Percentiles rank a stretch among this genome's conserved stretches.
These are phyloP conservation scores for Lentinula aciculospora DNA, from an alignment of 768 basidiomycete species.

Conservation along the genomic window DNA sequence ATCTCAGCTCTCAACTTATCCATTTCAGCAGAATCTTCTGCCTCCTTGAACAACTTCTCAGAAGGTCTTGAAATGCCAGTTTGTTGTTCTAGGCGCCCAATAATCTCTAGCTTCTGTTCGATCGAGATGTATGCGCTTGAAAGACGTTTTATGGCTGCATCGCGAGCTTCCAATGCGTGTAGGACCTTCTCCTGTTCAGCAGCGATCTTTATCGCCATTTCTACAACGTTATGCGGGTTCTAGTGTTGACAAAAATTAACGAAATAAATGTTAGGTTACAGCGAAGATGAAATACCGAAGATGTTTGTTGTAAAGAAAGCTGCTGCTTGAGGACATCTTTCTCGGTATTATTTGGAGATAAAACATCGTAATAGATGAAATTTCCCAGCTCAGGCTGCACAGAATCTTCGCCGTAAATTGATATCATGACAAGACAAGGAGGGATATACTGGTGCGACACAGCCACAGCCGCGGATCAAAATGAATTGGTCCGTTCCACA, in stretches of 20 bases:
- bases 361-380: background rate
- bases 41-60: conserved; percentile 7
- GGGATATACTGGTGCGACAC: background rate
- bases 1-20: conserved; percentile 31
- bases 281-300: conserved; percentile 12
- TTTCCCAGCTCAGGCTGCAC: background rate
- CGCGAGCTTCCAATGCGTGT: conserved; percentile 60
- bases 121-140: conserved; percentile 55
- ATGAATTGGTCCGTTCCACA: no score
- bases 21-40: conserved; percentile 14
- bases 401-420: background rate
- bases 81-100: conserved; percentile 18
- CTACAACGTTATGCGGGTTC: conserved; percentile 43
- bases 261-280: background rate
- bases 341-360: background rate
- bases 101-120: conserved; percentile 52
- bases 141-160: conserved; percentile 53
- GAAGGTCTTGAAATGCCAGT: background rate
- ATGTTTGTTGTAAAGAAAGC: conserved; percentile 17
- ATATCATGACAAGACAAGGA: background rate
- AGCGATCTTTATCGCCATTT: conserved; percentile 51
- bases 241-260: conserved; percentile 12
- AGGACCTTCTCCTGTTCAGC: conserved; percentile 44
- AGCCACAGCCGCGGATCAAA: no score
- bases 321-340: background rate